Evolutionary conservation across 371 early-diverging fungal genomes (phyloP).

Genomic region (Mucor plumbeus): DNA sequence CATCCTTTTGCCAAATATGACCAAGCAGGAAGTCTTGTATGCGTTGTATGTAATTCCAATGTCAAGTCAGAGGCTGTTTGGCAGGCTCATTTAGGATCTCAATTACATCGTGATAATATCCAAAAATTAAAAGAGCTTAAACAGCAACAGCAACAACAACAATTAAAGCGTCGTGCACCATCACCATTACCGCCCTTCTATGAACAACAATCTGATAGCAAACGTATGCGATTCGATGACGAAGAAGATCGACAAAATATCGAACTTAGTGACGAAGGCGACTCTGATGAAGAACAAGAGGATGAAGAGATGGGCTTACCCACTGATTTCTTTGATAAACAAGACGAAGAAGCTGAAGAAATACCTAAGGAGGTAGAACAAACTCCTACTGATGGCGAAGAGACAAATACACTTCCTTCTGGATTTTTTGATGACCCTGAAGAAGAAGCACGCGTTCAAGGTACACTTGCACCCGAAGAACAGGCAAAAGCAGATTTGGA

Average conservation of each 20-base stretch:
- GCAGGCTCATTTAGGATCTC: constrained; percentile 47
- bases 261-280: constrained; percentile 5
- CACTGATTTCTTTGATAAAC: constrained; percentile 31
- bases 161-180: constrained; percentile 26
- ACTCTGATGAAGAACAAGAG: constrained; percentile 24
- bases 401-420: constrained; percentile 29
- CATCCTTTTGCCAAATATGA: constrained; percentile 59
- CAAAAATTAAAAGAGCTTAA: constrained; percentile 47
- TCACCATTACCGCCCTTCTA: constrained; percentile 9
- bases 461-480: constrained; percentile 33
- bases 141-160: constrained; percentile 19
- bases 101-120: constrained; percentile 41
- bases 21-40: constrained; percentile 35
- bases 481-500: constrained; percentile 40
- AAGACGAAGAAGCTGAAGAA: constrained; percentile 15
- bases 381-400: background rate
- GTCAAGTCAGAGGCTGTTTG: constrained; percentile 45
- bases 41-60: constrained; percentile 40
- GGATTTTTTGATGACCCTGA: constrained; percentile 58
- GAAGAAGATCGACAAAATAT: constrained; percentile 17
- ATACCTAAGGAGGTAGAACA: constrained; percentile 9
- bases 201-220: constrained; percentile 1
- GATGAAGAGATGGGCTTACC: constrained; percentile 26
- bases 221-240: constrained; percentile 32
- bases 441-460: constrained; percentile 49